Evolutionary conservation across 140 eudicot genomes (phyloP).

Genomic region (Flaveria floridana): DNA sequence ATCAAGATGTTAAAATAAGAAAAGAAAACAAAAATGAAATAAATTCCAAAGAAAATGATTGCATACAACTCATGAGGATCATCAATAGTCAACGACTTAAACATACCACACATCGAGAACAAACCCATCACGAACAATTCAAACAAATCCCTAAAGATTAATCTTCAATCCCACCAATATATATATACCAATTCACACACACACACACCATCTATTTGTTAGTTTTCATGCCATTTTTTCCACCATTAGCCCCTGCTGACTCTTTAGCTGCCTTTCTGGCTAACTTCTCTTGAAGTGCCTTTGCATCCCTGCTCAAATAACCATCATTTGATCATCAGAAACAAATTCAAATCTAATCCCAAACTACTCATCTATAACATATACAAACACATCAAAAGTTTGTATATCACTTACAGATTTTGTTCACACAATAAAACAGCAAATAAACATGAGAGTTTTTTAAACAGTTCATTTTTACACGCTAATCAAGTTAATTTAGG

Average conservation of each 20-base stretch:
- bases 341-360: background rate
- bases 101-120: constrained; percentile 7
- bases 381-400: background rate
- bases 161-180: background rate
- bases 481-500: too few species aligned
- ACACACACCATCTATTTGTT: constrained; percentile 34
- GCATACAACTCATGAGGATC: background rate
- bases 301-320: constrained; percentile 58
- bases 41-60: background rate
- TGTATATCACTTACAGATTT: too few species aligned
- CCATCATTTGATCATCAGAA: background rate
- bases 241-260: constrained; percentile 39
- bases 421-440: too few species aligned
- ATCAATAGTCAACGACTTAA: constrained; percentile 5
- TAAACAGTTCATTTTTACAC: too few species aligned
- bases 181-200: constrained; percentile 14
- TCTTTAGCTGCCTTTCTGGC: constrained; percentile 55
- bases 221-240: constrained; percentile 33
- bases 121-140: constrained; percentile 13
- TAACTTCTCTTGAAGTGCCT: constrained; percentile 75
- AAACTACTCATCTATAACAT: background rate
- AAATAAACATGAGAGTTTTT: too few species aligned
- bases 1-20: too few species aligned
- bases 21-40: background rate
- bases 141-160: background rate